These are phyloP conservation scores for Clavaria fumosa DNA, from an alignment of 768 basidiomycete genomes.

Conservation along the genomic window DNA sequence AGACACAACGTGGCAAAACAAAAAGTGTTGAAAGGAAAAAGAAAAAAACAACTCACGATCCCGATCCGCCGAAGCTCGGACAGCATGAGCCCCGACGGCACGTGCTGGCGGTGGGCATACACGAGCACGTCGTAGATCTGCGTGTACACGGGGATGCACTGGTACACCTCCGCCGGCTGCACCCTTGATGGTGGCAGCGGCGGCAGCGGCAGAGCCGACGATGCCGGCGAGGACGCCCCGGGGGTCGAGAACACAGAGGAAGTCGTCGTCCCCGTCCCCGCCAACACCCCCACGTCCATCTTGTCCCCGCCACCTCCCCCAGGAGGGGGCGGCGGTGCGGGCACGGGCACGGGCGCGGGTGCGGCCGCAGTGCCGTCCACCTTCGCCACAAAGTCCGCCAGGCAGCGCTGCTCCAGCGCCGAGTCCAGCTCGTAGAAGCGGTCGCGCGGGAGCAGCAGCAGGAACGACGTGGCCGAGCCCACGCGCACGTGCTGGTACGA, in stretches of 20 bases:
- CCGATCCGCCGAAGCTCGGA: slow-evolving; percentile 39
- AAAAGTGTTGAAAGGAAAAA: not conserved
- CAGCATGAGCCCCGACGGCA: slow-evolving; percentile 37
- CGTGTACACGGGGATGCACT: slow-evolving; percentile 46
- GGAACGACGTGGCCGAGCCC: slow-evolving; percentile 41
- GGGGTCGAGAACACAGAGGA: no score
- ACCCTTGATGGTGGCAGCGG: no score
- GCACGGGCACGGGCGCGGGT: no score
- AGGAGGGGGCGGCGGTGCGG: no score
- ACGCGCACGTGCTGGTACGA: slow-evolving; percentile 43
- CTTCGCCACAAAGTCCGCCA: slow-evolving; percentile 29
- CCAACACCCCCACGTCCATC: slow-evolving; percentile 11
- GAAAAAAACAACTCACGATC: slow-evolving; percentile 30
- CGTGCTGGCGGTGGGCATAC: slow-evolving; percentile 49
- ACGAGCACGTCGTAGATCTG: slow-evolving; percentile 58
- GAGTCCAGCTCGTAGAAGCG: slow-evolving; percentile 35
- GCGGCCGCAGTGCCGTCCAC: slow-evolving; percentile 17
- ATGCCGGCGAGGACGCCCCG: no score
- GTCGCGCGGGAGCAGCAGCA: slow-evolving; percentile 47
- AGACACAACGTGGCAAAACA: no score
- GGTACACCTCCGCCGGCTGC: no score
- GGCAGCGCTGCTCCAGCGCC: slow-evolving; percentile 34
- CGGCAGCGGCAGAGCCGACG: no score
- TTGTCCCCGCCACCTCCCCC: no score
- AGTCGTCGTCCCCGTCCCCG: not conserved